These are phyloP conservation scores for Penicillium simplicissimum DNA, from an alignment of 495 filamentous ascomycete species.

Conservation along the genomic window DNA sequence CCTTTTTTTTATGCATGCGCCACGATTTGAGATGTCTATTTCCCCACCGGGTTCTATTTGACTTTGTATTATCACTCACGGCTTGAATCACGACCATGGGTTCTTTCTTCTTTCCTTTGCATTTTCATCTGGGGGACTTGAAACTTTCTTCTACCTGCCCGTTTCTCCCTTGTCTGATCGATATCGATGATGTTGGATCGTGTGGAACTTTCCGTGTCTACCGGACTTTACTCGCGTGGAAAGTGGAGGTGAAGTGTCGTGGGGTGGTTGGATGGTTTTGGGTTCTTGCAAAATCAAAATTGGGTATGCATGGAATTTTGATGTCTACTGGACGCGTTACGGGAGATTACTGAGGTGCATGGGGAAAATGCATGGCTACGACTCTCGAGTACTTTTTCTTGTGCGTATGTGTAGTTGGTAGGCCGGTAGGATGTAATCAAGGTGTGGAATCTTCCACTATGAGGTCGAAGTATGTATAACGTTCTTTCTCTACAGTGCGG, in stretches of 20 bases:
- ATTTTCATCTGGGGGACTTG: constrained; percentile 9
- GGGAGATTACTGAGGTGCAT: constrained; percentile 28
- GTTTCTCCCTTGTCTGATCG: not conserved
- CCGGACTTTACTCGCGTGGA: constrained; percentile 19
- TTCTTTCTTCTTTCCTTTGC: constrained; percentile 20
- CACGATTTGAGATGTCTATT: constrained; percentile 31
- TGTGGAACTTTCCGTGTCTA: constrained; percentile 17
- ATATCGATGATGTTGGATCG: not conserved
- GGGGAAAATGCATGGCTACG: constrained; percentile 23
- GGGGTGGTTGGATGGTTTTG: constrained; percentile 33
- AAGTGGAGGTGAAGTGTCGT: constrained; percentile 14
- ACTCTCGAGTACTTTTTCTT: constrained; percentile 7
- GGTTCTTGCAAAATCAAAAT: constrained; percentile 27
- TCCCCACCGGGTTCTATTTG: constrained; percentile 19
- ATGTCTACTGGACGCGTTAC: constrained; percentile 21
- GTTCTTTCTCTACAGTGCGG: not conserved
- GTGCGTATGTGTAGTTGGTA: not conserved
- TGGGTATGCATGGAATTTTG: constrained; percentile 25
- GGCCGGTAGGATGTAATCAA: not conserved
- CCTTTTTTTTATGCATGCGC: constrained; percentile 22
- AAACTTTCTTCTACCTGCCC: not conserved
- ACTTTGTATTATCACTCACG: constrained; percentile 31
- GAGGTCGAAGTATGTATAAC: not conserved
- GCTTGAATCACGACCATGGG: constrained; percentile 34
- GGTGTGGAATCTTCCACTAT: not conserved